Evolutionary conservation across 2,329 filamentous ascomycete genomes (phyloP), one percentile per base, ranked within the genome.

Genomic region (Nigrograna mackinnonii): DNA sequence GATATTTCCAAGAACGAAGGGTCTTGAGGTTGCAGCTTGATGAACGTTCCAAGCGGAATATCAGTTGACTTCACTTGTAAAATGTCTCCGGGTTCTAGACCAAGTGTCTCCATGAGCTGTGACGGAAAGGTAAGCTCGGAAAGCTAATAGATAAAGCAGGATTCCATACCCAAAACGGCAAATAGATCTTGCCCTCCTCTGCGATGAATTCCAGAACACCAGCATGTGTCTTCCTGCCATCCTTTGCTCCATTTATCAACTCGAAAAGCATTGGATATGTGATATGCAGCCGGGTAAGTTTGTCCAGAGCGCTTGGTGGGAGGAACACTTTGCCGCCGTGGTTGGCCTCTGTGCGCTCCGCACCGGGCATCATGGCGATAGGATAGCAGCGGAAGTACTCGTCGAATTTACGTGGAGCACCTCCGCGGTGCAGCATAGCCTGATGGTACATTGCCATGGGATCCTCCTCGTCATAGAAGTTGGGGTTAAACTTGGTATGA

Each of bases 371-470:
- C 91, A 99, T 97, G 58, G 86, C 85, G 60, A 96, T 82, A 32
- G 94, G 94, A 64, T 97, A 99, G 77, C 91, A 96, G 61, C 94
- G 86, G 73, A 96, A 97, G 76, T 96, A 97, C 71, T 99, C 94
- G 70, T 99, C 92, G 75, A 99, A 99, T 47, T 91, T 89, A 58
- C 90, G 87, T 56, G 72, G 77, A 60, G 67, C 66, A 21, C 73
- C 69, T 37, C 70, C 73, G 49, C 73, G 75, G 24, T 74, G 74
- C 46, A 80, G 64, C 69, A 82, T 77, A 45, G 75, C 73, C 12
- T 73, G 68, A 47, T 79, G 75, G 47, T 81, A 77, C 61, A 81
- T 76, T 44, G 75, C 67, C 68, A 78, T 75, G 34, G 71, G 71
- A 42, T 77, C 79, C 55, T 80, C 75, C 43, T 77, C 68, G 50